Base-by-base conservation (phyloP, 345 rosid species). In the Salix arbutifolia region DNA sequence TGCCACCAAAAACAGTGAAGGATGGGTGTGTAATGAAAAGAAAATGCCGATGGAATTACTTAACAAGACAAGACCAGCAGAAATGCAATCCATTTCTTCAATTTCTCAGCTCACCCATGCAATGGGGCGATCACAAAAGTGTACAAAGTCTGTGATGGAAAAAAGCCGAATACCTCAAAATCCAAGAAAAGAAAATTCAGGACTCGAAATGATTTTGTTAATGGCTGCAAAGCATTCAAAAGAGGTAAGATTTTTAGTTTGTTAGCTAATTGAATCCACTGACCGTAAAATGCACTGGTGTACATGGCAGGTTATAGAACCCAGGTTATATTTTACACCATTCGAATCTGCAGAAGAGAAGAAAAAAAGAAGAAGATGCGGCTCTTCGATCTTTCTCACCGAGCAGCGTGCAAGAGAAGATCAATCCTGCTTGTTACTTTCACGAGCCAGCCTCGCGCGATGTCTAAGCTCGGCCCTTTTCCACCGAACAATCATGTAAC, bases 391-490 rank as follows among this genome's bases (percentile, higher is more conserved):
- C 6, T n/a, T 23, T 58, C 62, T n/a, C 62, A 23, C 62, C 10
- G 26, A 58, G 0, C 62, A 10, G 26, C 28, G 23, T 14, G 62
- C 67, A 35, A 25, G 19, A 17, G 76, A 38, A 40, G 17, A 72
- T 88, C 87, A 96, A 25, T 96, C 98, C 83, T 90, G 78, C 88
- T 96, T 96, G 60, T 86, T 79, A 67, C 28, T 58, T 10, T 23
- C 64, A n/a, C 75, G 94, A 70, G 94, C 83, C 74, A 85, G 80
- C 81, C 95, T 90, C 65, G 98, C 94, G 1, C 91, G 94, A 81
- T 96, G 97, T 84, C 88, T 91, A 46, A 96, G 97, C 84, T 94
- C 99, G 6, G 99, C 98, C 83, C 76, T 92, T 85, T 96, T 96
- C 98, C 99, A 96, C 69, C 85, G 87, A 28, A 96, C 97, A 6